Base-by-base conservation (phyloP, 345 rosid species). In the Toxicodendron radicans region DNA sequence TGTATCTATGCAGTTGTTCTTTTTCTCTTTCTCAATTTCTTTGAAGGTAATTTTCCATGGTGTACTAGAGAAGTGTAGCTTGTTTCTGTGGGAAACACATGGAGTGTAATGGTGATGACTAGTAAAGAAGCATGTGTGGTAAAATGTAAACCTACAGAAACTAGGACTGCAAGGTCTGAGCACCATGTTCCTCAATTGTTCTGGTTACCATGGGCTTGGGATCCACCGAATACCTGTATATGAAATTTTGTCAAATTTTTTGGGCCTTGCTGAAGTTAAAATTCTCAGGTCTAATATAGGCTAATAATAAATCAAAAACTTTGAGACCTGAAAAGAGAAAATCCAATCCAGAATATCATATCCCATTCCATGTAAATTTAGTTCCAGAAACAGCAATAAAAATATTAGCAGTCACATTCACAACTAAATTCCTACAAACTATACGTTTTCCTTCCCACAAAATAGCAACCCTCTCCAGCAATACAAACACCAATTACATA, bases 91-190 rank as follows among this genome's bases (percentile, higher is more conserved):
- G 61, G 10, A 21, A n/a, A 71, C 80, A 70, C 82, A 53, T 83
- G 90, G 88, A 84, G 78, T 10, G 72, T 32, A 24, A 3, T 21
- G 41, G 56, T 46, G 66, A 1, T 2, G 83, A 74, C 83, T 68
- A 69, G 80, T 71, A 35, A 27, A 14, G 16, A 13, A 27, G 57
- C 7, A 46, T 48, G 73, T 72, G 89, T 75, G 87, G 87, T 82
- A 23, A 21, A 60, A 43, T 73, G 68, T 51, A 52, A 72, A 66
- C 87, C 82, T 9, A 56, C n/a, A 59, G 13, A 18, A 52, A 43
- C 13, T 20, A 0, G 7, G 38, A 35, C 38, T 35, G 38, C 38
- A 35, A 4, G 38, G 38, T 35, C 38, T 35, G 38, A 6, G 38
- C 38, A 3, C 7, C 38, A 35, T 35, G 38, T 35, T 35, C 38